phyloP scores from a whole-genome alignment of 495 filamentous ascomycete genomes.

The Hyaloscypha bicolor region DNA sequence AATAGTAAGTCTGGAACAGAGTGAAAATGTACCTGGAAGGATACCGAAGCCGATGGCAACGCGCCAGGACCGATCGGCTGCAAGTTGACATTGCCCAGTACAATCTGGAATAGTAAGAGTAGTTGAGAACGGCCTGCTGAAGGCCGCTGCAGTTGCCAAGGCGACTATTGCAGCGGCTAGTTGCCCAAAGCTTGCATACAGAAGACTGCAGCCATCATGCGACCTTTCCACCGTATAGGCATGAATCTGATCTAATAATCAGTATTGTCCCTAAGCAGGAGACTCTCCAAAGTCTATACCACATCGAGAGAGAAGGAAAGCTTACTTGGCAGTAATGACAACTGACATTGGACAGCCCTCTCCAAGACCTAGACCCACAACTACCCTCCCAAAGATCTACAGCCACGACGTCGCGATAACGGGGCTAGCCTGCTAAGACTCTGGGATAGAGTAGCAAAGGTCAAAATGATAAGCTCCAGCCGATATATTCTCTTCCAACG shows the following conservation, averaged over 20 bases:
- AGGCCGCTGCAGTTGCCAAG: conserved; percentile 68
- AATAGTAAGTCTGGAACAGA: conserved; percentile 79
- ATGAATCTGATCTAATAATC: conserved; percentile 45
- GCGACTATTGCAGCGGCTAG: conserved; percentile 69
- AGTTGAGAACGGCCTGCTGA: conserved; percentile 61
- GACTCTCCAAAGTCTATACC: background rate
- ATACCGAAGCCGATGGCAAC: conserved; percentile 73
- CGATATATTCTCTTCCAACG: conserved; percentile 78
- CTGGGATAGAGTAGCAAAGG: conserved; percentile 77
- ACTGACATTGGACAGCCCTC: conserved; percentile 84
- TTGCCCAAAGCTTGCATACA: conserved; percentile 80
- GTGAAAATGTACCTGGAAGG: conserved; percentile 69
- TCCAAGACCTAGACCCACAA: conserved; percentile 83
- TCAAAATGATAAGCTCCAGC: conserved; percentile 82
- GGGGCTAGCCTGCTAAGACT: conserved; percentile 64
- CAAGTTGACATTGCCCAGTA: conserved; percentile 64
- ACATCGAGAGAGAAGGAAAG: background rate
- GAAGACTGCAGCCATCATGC: conserved; percentile 84
- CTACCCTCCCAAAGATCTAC: conserved; percentile 83
- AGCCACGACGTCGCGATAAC: conserved; percentile 71
- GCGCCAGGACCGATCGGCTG: conserved; percentile 76
- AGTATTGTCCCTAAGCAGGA: background rate
- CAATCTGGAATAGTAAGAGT: conserved; percentile 54
- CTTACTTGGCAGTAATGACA: conserved; percentile 74
- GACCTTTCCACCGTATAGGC: conserved; percentile 70